Base-by-base conservation (phyloP, 1,284 basidiomycete species). In the Leccinum huronense region DNA sequence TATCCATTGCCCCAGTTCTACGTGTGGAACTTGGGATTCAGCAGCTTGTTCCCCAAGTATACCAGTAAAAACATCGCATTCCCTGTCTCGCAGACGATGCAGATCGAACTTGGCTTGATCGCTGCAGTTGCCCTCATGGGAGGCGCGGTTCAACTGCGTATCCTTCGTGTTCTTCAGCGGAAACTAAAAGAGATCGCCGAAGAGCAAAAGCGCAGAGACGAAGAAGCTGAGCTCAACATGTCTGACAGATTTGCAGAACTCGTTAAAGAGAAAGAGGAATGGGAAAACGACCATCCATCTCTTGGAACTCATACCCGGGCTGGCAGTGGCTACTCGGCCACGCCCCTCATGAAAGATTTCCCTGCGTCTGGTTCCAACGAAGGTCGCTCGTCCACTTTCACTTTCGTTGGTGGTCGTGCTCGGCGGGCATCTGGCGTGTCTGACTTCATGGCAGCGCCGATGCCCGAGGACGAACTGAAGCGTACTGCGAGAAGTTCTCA, bases 1-100 rank as follows among this genome's bases (percentile, higher is more conserved):
- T 30, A 70, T 60, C 45, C 51, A 27, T 53, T 42, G 56, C 45
- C 30, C 13, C 66, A 94, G 91, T 97, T 97, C 79, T 98, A 97
- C 78, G 81, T 97, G 59, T 97, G 92, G 88, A 98, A 97, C 73
- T 80, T 98, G 56, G 96, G 96, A 19, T 94, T 95, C 77, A 82
- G 80, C 9, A 72, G 80, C 3, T 78, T 97, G 40, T 97, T 97
- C 78, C 87, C 90, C 13, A 90, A 88, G 69, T 93, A 87, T 69
- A 78, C 79, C 14, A 76, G 83, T 66, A 86, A 89, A 68, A 80
- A 83, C 65, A 92, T 91, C 61, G 78, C 84, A 59, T 97, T 93
- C 71, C 93, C 93, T 10, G 86, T 97, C 62, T 86, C 90, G 3
- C 93, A 95, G 73, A 89, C 89, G 8, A 97, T 97, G 92, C 85